A percentile compares a stretch with the other conserved stretches of the same genome.
Evolutionary conservation across 441 rosid species (phyloP).

Genomic region (Aleurites moluccanus): DNA sequence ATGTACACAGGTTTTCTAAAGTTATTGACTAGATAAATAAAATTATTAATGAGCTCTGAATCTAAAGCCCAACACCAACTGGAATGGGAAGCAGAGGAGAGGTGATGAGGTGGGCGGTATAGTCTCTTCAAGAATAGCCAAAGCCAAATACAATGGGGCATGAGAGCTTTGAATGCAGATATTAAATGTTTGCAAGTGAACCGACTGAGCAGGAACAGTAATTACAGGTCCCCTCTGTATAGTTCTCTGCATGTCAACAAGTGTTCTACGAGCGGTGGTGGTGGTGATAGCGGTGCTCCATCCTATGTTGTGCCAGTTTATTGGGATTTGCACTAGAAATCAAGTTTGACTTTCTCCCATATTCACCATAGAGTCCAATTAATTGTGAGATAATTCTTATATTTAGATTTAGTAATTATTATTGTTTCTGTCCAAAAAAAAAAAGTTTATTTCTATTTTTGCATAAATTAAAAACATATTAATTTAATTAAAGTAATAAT

Average conservation of each 20-base stretch:
- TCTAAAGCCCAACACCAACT: not conserved
- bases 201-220: constrained; percentile 9
- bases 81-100: not conserved
- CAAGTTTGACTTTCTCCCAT: too few species aligned
- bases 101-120: not conserved
- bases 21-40: not conserved
- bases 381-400: too few species aligned
- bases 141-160: not conserved
- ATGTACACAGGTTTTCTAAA: not conserved
- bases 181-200: constrained; percentile 13
- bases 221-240: not conserved
- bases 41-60: not conserved
- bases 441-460: too few species aligned
- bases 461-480: too few species aligned
- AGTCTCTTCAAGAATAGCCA: not conserved
- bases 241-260: constrained; percentile 2
- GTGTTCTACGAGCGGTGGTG: not conserved
- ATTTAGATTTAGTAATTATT: too few species aligned
- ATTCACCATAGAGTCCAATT: too few species aligned
- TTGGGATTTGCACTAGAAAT: constrained; percentile 6
- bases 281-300: not conserved
- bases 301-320: not conserved
- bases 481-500: too few species aligned
- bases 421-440: too few species aligned
- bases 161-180: constrained; percentile 24